Base-by-base conservation (phyloP, 2,329 filamentous ascomycete species). In the Aureobasidium sp. region DNA sequence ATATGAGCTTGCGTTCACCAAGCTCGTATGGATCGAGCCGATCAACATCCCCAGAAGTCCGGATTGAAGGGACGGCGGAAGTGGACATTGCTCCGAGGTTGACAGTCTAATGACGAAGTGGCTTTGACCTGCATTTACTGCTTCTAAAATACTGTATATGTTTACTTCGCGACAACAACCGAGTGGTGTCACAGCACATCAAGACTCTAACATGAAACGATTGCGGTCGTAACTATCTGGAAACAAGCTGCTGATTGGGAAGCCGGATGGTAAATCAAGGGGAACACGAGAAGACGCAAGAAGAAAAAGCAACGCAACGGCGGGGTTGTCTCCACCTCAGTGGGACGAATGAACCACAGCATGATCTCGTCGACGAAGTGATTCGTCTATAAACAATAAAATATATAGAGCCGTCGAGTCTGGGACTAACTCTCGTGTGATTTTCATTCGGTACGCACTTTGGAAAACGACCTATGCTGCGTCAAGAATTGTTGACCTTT, bases 401-500 rank as follows among this genome's bases (percentile, higher is more conserved):
- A 15, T 15, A 13, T 37, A 15, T 15, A 15, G 6, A 37, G 12
- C 34, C 15, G 3, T 41, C n/a, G 17, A 41, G 20, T 15, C 17
- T 20, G 37, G 20, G 37, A 15, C 37, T 6, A 41, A 2, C 20
- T 9, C 9, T 20, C 41, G 7, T 12, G 7, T n/a, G 6, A 41
- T 41, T 6, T 10, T 44, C 41, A 5, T 32, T 44, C 41, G 41
- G 41, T 44, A 20, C 5, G 9, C 41, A 23, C 5, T 44, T 36
- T 15, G 50, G 17, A 5, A 32, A 12, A 53, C 4, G 36, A 55
- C 7, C 13, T 15, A 10, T n/a, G 17, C 41, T 47, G 23, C 42
- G 20, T 58, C 41, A 58, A 37, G 55, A 15, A 39, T 41, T 44
- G 47, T 20, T 42, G 23, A 37, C 23, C 70, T 85, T 87, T 29